phyloP scores from a whole-genome alignment of 176 grass and related monocot species.

The Ensete glaucum region DNA sequence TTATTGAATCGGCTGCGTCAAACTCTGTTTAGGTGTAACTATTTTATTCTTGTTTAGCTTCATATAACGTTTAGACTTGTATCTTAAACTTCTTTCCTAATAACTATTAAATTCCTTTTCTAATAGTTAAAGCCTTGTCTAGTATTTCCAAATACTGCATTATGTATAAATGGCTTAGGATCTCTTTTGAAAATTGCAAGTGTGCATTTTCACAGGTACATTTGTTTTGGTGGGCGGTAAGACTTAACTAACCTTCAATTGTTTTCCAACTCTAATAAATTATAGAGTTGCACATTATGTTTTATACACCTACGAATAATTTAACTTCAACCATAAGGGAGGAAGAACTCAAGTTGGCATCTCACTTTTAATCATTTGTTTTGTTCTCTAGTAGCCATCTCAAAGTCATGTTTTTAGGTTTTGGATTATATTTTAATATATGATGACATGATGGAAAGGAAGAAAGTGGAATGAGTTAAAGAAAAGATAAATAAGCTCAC shows the following conservation, averaged over 20 bases:
- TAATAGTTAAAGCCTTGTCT: not conserved
- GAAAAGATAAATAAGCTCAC: no score
- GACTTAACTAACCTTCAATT: no score
- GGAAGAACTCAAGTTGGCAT: not conserved
- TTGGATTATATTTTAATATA: not conserved
- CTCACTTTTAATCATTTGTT: not conserved
- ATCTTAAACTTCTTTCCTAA: no score
- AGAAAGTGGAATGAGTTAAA: no score
- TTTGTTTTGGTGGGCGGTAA: no score
- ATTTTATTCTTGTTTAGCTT: slow-evolving; percentile 24
- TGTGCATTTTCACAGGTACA: no score
- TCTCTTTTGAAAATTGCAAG: no score
- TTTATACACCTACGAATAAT: no score
- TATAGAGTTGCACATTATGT: no score
- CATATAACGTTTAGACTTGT: no score
- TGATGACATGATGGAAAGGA: no score
- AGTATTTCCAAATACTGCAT: not conserved
- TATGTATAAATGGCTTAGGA: not conserved
- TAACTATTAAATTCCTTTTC: not conserved
- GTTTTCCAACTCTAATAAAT: no score
- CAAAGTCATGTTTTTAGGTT: not conserved
- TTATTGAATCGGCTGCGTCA: not conserved
- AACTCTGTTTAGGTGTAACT: not conserved
- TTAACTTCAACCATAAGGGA: not conserved
- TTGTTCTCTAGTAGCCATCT: not conserved